phyloP scores from a whole-genome alignment of 78 protist species.

The Dictyostelium discoideum region DNA sequence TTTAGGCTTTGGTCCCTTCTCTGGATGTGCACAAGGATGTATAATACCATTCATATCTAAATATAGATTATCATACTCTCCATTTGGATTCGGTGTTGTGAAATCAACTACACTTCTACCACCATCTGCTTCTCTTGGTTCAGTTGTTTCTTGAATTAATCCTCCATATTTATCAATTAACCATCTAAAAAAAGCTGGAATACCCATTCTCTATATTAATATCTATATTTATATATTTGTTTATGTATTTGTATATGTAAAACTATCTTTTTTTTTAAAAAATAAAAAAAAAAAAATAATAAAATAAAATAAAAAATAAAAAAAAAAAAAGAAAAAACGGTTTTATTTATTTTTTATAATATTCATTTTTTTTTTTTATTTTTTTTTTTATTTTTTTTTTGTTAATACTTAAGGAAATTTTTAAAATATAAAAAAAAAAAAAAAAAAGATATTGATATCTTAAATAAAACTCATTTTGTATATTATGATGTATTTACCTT shows the following conservation, averaged over 20 bases:
- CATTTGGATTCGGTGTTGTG: conserved; percentile 94
- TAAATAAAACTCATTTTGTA: background rate
- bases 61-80: conserved; percentile 97
- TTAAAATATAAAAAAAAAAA: background rate
- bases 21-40: conserved; percentile 96
- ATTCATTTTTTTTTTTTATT: background rate
- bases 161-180: conserved; percentile 85
- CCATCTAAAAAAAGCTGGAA: conserved; percentile 96
- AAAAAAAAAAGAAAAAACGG: no score
- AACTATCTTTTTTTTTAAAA: background rate
- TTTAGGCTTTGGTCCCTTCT: conserved; percentile 44
- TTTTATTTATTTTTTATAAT: background rate
- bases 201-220: conserved; percentile 54
- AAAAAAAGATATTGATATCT: background rate
- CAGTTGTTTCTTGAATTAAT: conserved; percentile 32
- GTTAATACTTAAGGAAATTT: background rate
- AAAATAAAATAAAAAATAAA: no score
- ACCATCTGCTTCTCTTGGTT: conserved; percentile 53
- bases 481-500: background rate
- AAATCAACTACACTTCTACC: conserved; percentile 5
- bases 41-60: conserved; percentile 99
- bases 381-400: background rate
- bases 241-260: background rate
- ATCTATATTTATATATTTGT: background rate
- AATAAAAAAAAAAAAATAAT: background rate